Percentiles rank a stretch among this genome's conserved stretches.
These are phyloP conservation scores for Arabidopsis arenosa DNA, from an alignment of 345 rosid genomes.

Conservation along the genomic window DNA sequence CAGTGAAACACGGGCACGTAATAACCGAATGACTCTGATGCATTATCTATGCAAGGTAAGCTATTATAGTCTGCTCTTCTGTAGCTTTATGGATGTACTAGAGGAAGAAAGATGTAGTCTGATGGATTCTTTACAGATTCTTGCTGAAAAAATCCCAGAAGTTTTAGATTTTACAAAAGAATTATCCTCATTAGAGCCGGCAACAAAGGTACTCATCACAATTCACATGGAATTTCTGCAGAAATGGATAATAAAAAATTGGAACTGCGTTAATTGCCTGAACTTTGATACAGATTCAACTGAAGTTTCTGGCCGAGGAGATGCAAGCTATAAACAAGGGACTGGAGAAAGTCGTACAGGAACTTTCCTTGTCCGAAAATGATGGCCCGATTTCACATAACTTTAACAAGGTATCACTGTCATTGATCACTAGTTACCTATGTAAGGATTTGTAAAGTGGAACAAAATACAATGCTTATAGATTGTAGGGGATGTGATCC, in stretches of 20 bases:
- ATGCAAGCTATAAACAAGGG: slow-evolving; percentile 99
- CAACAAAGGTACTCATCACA: slow-evolving; percentile 65
- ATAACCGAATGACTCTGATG: slow-evolving; percentile 94
- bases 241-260: background rate
- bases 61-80: slow-evolving; percentile 10
- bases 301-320: slow-evolving; percentile 94
- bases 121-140: slow-evolving; percentile 62
- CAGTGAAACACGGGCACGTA: slow-evolving; percentile 86
- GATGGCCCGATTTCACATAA: slow-evolving; percentile 82
- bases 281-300: slow-evolving; percentile 68
- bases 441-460: slow-evolving; percentile 6
- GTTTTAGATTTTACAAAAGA: slow-evolving; percentile 80
- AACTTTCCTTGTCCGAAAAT: slow-evolving; percentile 77
- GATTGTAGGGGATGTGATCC: slow-evolving; percentile 1
- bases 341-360: slow-evolving; percentile 88
- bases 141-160: slow-evolving; percentile 84
- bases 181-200: slow-evolving; percentile 67
- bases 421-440: background rate
- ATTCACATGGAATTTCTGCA: background rate
- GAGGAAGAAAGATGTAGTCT: slow-evolving; percentile 13
- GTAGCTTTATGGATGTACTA: slow-evolving; percentile 10
- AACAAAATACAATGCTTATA: background rate
- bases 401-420: slow-evolving; percentile 63
- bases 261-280: slow-evolving; percentile 7
- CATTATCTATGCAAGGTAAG: slow-evolving; percentile 96